Base-by-base conservation (phyloP, 768 basidiomycete genomes). In the Podaxis sp. region DNA sequence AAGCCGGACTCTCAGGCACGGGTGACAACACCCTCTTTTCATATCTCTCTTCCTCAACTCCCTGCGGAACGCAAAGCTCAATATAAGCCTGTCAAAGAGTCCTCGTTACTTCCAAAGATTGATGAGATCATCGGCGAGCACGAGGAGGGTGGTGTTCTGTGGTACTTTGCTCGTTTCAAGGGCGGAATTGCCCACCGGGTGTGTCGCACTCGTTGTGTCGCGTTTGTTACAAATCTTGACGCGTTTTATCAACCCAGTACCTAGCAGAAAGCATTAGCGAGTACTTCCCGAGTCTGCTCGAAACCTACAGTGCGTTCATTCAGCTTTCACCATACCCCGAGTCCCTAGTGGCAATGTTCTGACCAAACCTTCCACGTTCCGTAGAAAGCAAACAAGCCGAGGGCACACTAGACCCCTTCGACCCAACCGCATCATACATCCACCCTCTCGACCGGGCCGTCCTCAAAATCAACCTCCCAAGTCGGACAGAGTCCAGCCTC, bases 151-250 rank as follows among this genome's bases (percentile, higher is more conserved):
- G 68, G 66, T 22, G 69, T 72, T n/a, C 69, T 76, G 17, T 88
- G 80, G 68, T 90, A 86, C 70, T 92, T 82, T 73, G 89, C 85
- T 48, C 80, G 83, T 39, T 83, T 80, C 65, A 72, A 75, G 51
- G 81, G 81, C 52, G 89, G 86, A n/a, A 80, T 85, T 30, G 80
- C 82, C 11, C 79, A 82, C 67, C 86, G 81, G 75, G 90, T 88
- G 63, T 61, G 80, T 66, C 63, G 57, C 54, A 58, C 64, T 6
- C 24, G 56, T 60, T 19, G 30, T 59, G 63, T 62, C 54, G 61
- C 51, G 52, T 62, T 11, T 58, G 9, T 28, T 39, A 42, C 57
- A 40, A n/a, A n/a, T 66, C 63, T 52, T 75, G 61, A 77, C 72
- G 72, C 75, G 74, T 72, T 58, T 57, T 48, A 61, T 48, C 46